Evolutionary conservation across 805 yeast genomes (phyloP).

Genomic region (Ogataea trehalophila): DNA sequence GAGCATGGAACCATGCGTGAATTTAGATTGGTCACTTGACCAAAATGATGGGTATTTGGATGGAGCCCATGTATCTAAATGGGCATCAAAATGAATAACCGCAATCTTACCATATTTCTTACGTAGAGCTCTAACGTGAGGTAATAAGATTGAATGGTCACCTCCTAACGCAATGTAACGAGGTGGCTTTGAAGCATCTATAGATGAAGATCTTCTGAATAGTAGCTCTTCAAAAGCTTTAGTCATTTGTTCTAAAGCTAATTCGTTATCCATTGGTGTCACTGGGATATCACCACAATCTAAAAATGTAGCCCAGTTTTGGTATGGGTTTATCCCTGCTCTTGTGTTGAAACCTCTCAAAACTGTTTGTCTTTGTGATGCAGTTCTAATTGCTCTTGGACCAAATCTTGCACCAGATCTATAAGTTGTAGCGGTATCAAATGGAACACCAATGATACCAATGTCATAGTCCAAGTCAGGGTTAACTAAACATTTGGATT

Average conservation of each 20-base stretch:
- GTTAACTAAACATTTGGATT: slow-evolving; percentile 50
- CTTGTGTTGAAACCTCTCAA: slow-evolving; percentile 65
- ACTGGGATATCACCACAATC: slow-evolving; percentile 59
- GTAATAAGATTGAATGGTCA: slow-evolving; percentile 73
- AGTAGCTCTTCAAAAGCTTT: slow-evolving; percentile 52
- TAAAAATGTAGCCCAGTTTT: slow-evolving; percentile 42
- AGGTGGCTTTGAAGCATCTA: slow-evolving; percentile 40
- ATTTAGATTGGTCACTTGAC: slow-evolving; percentile 37
- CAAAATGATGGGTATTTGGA: slow-evolving; percentile 50
- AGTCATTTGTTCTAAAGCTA: slow-evolving; percentile 52
- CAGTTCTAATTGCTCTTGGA: slow-evolving; percentile 63
- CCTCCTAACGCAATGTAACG: slow-evolving; percentile 74
- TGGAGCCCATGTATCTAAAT: slow-evolving; percentile 79
- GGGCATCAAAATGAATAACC: slow-evolving; percentile 81
- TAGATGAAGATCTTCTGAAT: slow-evolving; percentile 27
- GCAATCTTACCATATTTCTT: slow-evolving; percentile 62
- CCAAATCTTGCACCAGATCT: slow-evolving; percentile 84
- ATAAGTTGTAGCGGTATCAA: slow-evolving; percentile 76
- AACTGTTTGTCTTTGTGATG: slow-evolving; percentile 66
- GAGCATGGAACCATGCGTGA: slow-evolving; percentile 83
- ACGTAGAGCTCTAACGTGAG: slow-evolving; percentile 62
- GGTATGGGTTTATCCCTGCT: slow-evolving; percentile 47
- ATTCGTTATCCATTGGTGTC: slow-evolving; percentile 52
- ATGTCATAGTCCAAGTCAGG: slow-evolving; percentile 52
- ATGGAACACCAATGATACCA: slow-evolving; percentile 75